Evolutionary conservation across 2,329 filamentous ascomycete genomes (phyloP).

Genomic region (Aspergillus floridensis): DNA sequence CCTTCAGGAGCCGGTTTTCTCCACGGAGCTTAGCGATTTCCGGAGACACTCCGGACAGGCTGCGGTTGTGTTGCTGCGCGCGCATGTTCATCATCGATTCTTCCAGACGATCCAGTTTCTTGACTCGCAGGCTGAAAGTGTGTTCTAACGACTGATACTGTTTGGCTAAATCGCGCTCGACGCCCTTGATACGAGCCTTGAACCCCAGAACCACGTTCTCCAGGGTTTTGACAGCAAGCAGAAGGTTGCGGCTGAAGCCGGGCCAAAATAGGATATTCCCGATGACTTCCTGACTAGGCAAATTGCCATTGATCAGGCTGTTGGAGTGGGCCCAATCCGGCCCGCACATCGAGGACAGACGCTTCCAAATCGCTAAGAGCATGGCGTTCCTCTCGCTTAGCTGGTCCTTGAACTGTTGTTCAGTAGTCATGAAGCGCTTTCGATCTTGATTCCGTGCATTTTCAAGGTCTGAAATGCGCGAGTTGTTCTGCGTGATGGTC

Average conservation of each 20-base stretch:
- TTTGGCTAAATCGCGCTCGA: constrained; percentile 88
- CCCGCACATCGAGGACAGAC: constrained; percentile 80
- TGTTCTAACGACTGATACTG: constrained; percentile 86
- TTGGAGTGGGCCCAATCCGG: constrained; percentile 90
- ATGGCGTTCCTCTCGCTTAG: constrained; percentile 85
- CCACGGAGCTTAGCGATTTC: constrained; percentile 59
- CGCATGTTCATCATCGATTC: constrained; percentile 66
- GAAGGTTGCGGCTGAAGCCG: constrained; percentile 84
- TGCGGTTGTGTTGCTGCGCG: constrained; percentile 30
- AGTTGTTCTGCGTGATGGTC: constrained; percentile 80
- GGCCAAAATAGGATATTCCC: constrained; percentile 72
- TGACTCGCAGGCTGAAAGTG: constrained; percentile 72
- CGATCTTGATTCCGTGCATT: constrained; percentile 73
- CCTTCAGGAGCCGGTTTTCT: constrained; percentile 60
- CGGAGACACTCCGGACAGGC: constrained; percentile 39
- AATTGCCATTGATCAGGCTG: constrained; percentile 79
- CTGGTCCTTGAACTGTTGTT: constrained; percentile 80
- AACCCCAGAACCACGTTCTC: constrained; percentile 77
- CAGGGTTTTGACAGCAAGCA: constrained; percentile 81
- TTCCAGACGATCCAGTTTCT: constrained; percentile 85
- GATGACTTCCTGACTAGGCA: constrained; percentile 82
- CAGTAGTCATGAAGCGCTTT: constrained; percentile 70
- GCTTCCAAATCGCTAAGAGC: constrained; percentile 84
- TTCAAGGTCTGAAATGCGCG: constrained; percentile 82
- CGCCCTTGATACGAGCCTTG: constrained; percentile 71